These are phyloP conservation scores for Parathielavia hyrcaniae DNA, from an alignment of 495 filamentous ascomycete species.

Conservation along the genomic window DNA sequence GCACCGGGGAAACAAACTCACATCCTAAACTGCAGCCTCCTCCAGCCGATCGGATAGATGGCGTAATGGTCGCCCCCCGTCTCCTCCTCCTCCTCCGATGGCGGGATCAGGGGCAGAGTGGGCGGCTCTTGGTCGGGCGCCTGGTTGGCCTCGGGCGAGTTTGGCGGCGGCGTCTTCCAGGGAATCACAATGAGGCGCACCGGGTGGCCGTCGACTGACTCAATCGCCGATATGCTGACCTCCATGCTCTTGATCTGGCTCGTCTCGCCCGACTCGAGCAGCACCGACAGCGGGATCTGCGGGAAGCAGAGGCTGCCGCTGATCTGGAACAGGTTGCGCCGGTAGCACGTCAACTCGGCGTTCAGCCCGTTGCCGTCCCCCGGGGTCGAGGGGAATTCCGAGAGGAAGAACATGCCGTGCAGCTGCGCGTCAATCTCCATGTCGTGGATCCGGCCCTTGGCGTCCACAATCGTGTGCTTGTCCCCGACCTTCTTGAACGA, in stretches of 20 bases:
- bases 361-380: constrained; percentile 61
- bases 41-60: constrained; percentile 87
- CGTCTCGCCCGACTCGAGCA: constrained; percentile 72
- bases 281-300: constrained; percentile 64
- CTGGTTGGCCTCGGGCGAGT: constrained; percentile 52
- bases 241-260: constrained; percentile 76
- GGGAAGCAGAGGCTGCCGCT: constrained; percentile 79
- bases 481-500: constrained; percentile 49
- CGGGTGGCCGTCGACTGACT: constrained; percentile 82
- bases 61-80: constrained; percentile 58
- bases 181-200: constrained; percentile 92
- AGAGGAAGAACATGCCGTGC: constrained; percentile 94
- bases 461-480: constrained; percentile 52
- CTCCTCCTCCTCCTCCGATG: constrained; percentile 65
- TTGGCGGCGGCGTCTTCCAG: constrained; percentile 87
- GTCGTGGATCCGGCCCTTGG: constrained; percentile 49
- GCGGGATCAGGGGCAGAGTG: constrained; percentile 67
- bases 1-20: constrained; percentile 27
- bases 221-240: constrained; percentile 75
- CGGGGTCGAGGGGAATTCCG: constrained; percentile 69
- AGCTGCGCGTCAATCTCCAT: constrained; percentile 71
- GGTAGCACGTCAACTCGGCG: constrained; percentile 84
- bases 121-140: constrained; percentile 51
- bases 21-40: constrained; percentile 82
- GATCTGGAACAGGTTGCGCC: constrained; percentile 87